Percentiles rank a stretch among this genome's conserved stretches.
Evolutionary conservation across 1,284 basidiomycete genomes (phyloP).

Genomic region (Austroboletus niveus): DNA sequence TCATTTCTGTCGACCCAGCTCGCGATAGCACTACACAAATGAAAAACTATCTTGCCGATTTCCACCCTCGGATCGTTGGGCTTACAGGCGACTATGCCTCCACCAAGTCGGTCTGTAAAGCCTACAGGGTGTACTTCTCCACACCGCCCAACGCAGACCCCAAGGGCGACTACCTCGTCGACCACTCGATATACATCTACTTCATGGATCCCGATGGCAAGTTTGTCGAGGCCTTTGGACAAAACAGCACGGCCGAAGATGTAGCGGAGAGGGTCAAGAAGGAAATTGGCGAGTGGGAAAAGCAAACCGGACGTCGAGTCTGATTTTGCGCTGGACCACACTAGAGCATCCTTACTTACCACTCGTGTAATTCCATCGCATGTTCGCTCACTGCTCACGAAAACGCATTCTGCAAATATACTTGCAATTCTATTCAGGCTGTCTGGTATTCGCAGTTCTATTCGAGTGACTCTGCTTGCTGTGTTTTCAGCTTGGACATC

Average conservation of each 20-base stretch:
- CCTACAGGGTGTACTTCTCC: conserved; percentile 97
- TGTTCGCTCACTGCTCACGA: conserved; percentile 15
- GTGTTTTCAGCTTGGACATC: conserved; percentile 68
- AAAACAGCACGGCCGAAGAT: conserved; percentile 71
- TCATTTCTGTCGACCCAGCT: conserved; percentile 95
- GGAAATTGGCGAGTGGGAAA: conserved; percentile 58
- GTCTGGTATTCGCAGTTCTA: conserved; percentile 22
- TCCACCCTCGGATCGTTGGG: conserved; percentile 89
- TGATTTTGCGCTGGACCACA: conserved; percentile 14
- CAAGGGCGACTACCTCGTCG: conserved; percentile 91
- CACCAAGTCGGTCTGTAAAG: conserved; percentile 89
- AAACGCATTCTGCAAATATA: conserved; percentile 4
- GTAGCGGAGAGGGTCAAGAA: conserved; percentile 62
- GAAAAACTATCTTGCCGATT: conserved; percentile 70
- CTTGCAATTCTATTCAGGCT: conserved; percentile 11
- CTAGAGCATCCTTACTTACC: conserved; percentile 5
- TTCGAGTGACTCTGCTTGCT: conserved; percentile 53
- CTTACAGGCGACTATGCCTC: conserved; percentile 86
- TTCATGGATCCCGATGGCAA: conserved; percentile 95
- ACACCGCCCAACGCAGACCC: conserved; percentile 91
- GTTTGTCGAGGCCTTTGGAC: conserved; percentile 97
- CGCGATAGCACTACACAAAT: conserved; percentile 74
- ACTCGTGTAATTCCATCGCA: conserved; percentile 12
- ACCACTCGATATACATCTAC: conserved; percentile 97
- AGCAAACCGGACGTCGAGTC: conserved; percentile 35